Evolutionary conservation across 2,329 filamentous ascomycete species (phyloP).

Genomic region (Diaporthe ampelina): DNA sequence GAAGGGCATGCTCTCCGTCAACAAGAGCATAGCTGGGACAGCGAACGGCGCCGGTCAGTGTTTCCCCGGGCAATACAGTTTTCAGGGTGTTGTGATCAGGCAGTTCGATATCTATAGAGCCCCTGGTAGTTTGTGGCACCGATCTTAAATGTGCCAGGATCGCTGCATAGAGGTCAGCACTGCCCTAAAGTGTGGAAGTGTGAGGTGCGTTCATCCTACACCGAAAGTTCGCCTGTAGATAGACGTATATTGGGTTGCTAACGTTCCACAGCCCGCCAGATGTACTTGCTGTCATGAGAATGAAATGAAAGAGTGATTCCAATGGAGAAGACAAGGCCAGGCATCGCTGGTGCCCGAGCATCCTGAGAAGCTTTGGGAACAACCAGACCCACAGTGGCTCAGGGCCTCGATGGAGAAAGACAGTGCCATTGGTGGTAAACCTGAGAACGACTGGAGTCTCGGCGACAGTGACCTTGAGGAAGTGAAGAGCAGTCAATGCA

Average conservation of each 20-base stretch:
- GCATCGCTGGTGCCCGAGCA: slow-evolving; percentile 68
- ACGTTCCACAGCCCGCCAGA: slow-evolving; percentile 64
- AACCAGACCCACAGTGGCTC: slow-evolving; percentile 78
- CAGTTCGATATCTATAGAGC: slow-evolving; percentile 49
- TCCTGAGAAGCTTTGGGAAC: slow-evolving; percentile 68
- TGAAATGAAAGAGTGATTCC: slow-evolving; percentile 65
- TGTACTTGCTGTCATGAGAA: slow-evolving; percentile 61
- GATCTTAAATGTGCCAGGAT: slow-evolving; percentile 43
- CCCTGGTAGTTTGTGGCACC: background rate
- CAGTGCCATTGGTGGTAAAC: slow-evolving; percentile 55
- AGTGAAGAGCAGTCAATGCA: slow-evolving; percentile 80
- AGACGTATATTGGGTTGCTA: slow-evolving; percentile 59
- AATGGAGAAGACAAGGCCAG: slow-evolving; percentile 64
- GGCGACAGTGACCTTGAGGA: slow-evolving; percentile 80
- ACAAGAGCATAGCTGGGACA: slow-evolving; percentile 57
- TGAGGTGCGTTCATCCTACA: slow-evolving; percentile 53
- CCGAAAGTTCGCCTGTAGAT: slow-evolving; percentile 63
- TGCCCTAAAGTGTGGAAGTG: slow-evolving; percentile 48
- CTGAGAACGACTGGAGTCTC: slow-evolving; percentile 80
- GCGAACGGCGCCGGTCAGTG: slow-evolving; percentile 46
- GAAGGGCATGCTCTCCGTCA: slow-evolving; percentile 59
- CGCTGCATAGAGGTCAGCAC: slow-evolving; percentile 41
- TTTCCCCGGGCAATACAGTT: slow-evolving; percentile 47
- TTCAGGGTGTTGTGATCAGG: slow-evolving; percentile 54
- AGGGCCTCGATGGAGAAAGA: slow-evolving; percentile 65